Percentiles rank a stretch among this genome's conserved stretches.
Evolutionary conservation across 129 eudicot genomes (phyloP).

Genomic region (Pulicaria dysenterica): DNA sequence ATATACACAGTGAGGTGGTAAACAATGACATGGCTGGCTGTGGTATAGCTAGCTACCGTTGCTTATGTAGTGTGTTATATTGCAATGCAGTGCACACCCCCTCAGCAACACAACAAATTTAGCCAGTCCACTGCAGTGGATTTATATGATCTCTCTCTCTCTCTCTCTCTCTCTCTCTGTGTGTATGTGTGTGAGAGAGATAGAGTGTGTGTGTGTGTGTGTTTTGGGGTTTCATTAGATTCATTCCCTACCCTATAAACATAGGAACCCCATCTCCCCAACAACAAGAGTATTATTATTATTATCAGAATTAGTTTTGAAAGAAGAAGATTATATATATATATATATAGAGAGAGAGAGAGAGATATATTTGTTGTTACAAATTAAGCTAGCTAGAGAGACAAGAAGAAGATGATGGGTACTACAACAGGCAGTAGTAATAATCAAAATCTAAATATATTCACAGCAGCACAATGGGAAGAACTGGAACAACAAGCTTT

Average conservation of each 20-base stretch:
- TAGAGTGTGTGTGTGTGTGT: neutral
- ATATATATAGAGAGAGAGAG: neutral
- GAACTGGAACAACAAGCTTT: constrained; percentile 62
- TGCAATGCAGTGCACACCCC: constrained; percentile 28
- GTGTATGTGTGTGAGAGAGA: neutral
- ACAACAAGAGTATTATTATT: neutral
- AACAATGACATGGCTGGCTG: constrained; percentile 34
- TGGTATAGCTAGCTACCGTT: constrained; percentile 13
- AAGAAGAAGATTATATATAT: neutral
- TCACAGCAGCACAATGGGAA: constrained; percentile 58
- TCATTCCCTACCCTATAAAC: constrained; percentile 34
- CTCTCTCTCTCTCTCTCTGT: neutral
- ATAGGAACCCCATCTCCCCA: constrained; percentile 37
- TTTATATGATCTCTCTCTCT: constrained; percentile 23
- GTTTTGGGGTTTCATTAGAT: constrained; percentile 4
- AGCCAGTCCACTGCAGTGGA: constrained; percentile 35
- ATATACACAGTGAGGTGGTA: constrained; percentile 19
- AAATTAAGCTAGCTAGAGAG: neutral
- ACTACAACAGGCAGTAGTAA: constrained; percentile 20
- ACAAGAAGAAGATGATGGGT: constrained; percentile 35
- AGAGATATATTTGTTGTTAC: too few species aligned
- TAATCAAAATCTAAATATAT: constrained; percentile 25
- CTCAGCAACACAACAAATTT: constrained; percentile 43
- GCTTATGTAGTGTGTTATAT: constrained; percentile 15
- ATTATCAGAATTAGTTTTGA: neutral